phyloP scores from a whole-genome alignment of 345 rosid genomes.

The Linum trigynum region DNA sequence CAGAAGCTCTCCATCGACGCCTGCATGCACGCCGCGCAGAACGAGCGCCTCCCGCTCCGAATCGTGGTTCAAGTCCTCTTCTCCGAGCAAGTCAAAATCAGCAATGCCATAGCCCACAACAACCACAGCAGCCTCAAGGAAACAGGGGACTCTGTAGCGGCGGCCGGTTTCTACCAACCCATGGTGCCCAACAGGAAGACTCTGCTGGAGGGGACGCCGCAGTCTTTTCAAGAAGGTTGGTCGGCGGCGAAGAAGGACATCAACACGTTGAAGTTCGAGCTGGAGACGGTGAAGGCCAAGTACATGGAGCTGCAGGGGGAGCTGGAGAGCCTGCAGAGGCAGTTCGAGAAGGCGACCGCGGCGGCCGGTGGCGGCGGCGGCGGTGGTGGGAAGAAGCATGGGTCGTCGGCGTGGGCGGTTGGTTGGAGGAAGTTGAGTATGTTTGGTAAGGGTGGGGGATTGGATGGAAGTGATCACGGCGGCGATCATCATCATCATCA shows the following conservation, averaged over 20 bases:
- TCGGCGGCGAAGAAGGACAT: slow-evolving; percentile 81
- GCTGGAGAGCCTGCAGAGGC: slow-evolving; percentile 78
- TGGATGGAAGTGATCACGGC: slow-evolving; percentile 55
- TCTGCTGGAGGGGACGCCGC: slow-evolving; percentile 79
- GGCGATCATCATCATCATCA: background rate
- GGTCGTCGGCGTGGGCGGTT: slow-evolving; percentile 57
- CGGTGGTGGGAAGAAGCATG: slow-evolving; percentile 37
- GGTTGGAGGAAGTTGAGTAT: slow-evolving; percentile 96
- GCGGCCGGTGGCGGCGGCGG: background rate
- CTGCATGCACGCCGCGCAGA: slow-evolving; percentile 95
- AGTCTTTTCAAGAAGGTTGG: slow-evolving; percentile 98
- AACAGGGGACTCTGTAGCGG: slow-evolving; percentile 43
- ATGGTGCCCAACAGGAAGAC: slow-evolving; percentile 70
- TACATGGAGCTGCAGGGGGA: slow-evolving; percentile 80
- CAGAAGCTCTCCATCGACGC: slow-evolving; percentile 97
- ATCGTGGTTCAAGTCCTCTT: slow-evolving; percentile 94
- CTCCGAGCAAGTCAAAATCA: slow-evolving; percentile 89
- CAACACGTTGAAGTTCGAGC: slow-evolving; percentile 82
- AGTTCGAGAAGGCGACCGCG: slow-evolving; percentile 53
- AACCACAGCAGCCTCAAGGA: slow-evolving; percentile 48
- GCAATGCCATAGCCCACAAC: slow-evolving; percentile 55
- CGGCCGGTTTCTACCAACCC: slow-evolving; percentile 57
- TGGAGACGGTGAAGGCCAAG: slow-evolving; percentile 72
- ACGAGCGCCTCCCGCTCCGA: slow-evolving; percentile 79
- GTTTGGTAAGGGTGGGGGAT: slow-evolving; percentile 50